phyloP scores from a whole-genome alignment of 176 grass and related monocot species.

The Thalia dealbata region DNA sequence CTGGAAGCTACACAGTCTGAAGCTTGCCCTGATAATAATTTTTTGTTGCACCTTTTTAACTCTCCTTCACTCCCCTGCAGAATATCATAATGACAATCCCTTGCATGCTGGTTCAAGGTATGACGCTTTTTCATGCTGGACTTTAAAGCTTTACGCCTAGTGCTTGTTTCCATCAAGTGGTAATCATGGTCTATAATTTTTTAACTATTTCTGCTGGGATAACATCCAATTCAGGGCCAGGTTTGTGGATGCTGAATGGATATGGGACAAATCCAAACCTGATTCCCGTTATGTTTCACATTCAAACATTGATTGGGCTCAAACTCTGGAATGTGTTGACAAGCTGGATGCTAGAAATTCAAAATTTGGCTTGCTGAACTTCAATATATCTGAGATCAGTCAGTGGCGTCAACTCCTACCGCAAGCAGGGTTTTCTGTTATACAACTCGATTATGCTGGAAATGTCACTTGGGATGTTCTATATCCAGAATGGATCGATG shows the following conservation, averaged over 20 bases:
- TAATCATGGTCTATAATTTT: background rate
- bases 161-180: background rate
- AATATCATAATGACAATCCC: background rate
- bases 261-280: background rate
- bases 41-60: background rate
- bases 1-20: background rate
- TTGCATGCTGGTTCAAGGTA: background rate
- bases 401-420: background rate
- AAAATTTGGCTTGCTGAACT: conserved; percentile 8
- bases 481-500: conserved; percentile 14
- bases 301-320: conserved; percentile 5
- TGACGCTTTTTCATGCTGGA: background rate
- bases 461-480: conserved; percentile 9
- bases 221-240: background rate
- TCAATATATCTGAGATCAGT: conserved; percentile 1
- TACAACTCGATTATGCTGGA: background rate
- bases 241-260: background rate
- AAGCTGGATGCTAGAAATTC: background rate
- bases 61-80: background rate
- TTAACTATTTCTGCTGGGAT: background rate
- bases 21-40: background rate
- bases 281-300: background rate
- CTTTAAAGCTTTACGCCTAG: background rate
- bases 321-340: background rate
- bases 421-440: background rate